Evolutionary conservation across 2,329 filamentous ascomycete genomes (phyloP).

Genomic region (Thielaviopsis punctulata): DNA sequence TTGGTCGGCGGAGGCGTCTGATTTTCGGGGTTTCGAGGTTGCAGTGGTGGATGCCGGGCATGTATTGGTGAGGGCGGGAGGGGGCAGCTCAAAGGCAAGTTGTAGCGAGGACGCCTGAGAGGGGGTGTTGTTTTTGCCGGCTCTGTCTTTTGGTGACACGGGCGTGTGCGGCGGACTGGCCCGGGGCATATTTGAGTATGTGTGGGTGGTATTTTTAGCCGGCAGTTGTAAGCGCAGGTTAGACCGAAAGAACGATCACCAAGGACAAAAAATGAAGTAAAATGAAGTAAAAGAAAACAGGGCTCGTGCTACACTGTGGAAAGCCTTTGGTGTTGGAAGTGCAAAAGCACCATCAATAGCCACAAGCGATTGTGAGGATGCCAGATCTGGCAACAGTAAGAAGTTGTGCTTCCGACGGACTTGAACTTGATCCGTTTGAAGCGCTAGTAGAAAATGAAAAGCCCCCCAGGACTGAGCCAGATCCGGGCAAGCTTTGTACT

Average conservation of each 20-base stretch:
- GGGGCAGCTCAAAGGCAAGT: slow-evolving; percentile 56
- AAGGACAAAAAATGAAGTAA: slow-evolving; percentile 3
- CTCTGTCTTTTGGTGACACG: slow-evolving; percentile 63
- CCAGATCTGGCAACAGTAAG: too few relatives aligned
- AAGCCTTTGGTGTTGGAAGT: background rate
- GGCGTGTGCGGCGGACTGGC: slow-evolving; percentile 56
- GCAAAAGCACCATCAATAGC: background rate
- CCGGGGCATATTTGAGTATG: slow-evolving; percentile 40
- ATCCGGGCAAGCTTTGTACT: too few relatives aligned
- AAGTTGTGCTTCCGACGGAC: too few relatives aligned
- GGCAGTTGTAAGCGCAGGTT: background rate
- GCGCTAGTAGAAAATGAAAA: too few relatives aligned
- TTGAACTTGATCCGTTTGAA: too few relatives aligned
- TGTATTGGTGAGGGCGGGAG: slow-evolving; percentile 42
- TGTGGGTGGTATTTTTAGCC: background rate
- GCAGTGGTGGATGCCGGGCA: slow-evolving; percentile 30
- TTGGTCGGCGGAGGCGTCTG: slow-evolving; percentile 13
- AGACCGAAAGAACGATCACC: background rate
- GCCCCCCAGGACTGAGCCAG: too few relatives aligned
- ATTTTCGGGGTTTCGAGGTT: background rate
- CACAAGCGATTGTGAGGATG: too few relatives aligned
- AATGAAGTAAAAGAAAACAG: background rate
- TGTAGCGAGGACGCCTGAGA: slow-evolving; percentile 44
- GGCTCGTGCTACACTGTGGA: background rate
- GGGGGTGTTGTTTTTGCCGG: slow-evolving; percentile 51